Evolutionary conservation across 805 yeast genomes (phyloP).

Genomic region (Blastobotrys peoriensis): DNA sequence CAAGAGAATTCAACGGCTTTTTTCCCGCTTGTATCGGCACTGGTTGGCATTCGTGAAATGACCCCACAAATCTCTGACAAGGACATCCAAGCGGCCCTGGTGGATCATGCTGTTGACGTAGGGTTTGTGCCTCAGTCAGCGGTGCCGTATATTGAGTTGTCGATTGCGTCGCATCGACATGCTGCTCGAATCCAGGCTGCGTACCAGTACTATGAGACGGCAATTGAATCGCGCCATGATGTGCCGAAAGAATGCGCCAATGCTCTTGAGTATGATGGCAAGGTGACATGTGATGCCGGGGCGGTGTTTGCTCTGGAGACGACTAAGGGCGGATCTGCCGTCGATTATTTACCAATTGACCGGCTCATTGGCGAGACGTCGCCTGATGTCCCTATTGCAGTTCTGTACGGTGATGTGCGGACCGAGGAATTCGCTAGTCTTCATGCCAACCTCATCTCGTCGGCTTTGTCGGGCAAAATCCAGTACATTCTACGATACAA

Average conservation of each 20-base stretch:
- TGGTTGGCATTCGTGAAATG: constrained; percentile 12
- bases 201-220: constrained; percentile 42
- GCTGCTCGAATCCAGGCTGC: constrained; percentile 65
- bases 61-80: constrained; percentile 7
- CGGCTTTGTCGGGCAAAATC: constrained; percentile 58
- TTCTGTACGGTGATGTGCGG: constrained; percentile 61
- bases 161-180: constrained; percentile 41
- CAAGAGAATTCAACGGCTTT: constrained; percentile 27
- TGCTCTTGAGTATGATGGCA: constrained; percentile 50
- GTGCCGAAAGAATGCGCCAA: constrained; percentile 33
- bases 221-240: constrained; percentile 29
- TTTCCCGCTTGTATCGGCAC: constrained; percentile 29
- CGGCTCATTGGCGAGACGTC: constrained; percentile 50
- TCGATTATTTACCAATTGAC: constrained; percentile 44
- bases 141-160: constrained; percentile 33
- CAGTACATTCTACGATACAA: constrained; percentile 72
- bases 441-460: constrained; percentile 51
- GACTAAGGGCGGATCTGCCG: constrained; percentile 21
- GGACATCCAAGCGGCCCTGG: constrained; percentile 16
- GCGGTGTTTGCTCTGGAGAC: constrained; percentile 78
- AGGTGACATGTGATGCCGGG: constrained; percentile 56
- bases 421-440: constrained; percentile 48
- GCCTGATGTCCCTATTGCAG: constrained; percentile 48
- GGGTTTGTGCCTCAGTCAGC: constrained; percentile 15
- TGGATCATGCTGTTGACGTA: constrained; percentile 16